A percentile compares a stretch with the other conserved stretches of the same genome.
phyloP scores from a whole-genome alignment of 352 stramenopile genomes.

The Globisporangium acanthophoron region DNA sequence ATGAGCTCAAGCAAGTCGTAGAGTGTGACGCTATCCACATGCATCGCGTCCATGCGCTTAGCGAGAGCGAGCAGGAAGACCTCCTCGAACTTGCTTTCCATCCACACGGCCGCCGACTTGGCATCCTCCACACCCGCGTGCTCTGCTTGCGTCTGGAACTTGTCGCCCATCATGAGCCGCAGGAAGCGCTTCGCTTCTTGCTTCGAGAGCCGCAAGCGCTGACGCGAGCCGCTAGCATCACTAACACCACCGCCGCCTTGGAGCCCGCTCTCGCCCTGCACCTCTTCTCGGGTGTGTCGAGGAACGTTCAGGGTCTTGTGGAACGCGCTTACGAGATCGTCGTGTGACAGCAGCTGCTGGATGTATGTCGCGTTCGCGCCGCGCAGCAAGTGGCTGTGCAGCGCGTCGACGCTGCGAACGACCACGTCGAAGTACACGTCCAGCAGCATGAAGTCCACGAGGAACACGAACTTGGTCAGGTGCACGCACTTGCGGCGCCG shows the following conservation, averaged over 20 bases:
- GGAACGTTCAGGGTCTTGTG: constrained; percentile 14
- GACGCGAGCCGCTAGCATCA: background rate
- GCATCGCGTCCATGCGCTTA: background rate
- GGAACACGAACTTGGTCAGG: constrained; percentile 42
- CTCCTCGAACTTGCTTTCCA: constrained; percentile 33
- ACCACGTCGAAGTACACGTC: constrained; percentile 33
- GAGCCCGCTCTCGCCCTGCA: background rate
- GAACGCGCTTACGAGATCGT: constrained; percentile 27
- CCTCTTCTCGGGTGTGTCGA: background rate
- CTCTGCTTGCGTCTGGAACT: constrained; percentile 13
- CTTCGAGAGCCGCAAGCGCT: constrained; percentile 18
- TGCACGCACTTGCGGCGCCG: constrained; percentile 47
- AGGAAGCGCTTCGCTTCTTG: constrained; percentile 49
- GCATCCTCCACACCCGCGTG: background rate
- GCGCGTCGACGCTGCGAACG: constrained; percentile 33
- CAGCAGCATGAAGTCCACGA: constrained; percentile 57
- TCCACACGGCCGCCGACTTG: constrained; percentile 16
- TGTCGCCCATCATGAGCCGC: constrained; percentile 29
- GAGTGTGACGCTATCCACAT: constrained; percentile 16
- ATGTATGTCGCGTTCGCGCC: constrained; percentile 40
- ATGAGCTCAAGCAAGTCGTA: constrained; percentile 24
- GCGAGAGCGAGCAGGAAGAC: constrained; percentile 25
- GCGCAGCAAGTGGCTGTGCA: constrained; percentile 31
- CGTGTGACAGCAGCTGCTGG: constrained; percentile 19
- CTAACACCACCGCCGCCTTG: background rate